Base-by-base conservation (phyloP, 176 grass and related monocot genomes). In the Leersia perrieri region DNA sequence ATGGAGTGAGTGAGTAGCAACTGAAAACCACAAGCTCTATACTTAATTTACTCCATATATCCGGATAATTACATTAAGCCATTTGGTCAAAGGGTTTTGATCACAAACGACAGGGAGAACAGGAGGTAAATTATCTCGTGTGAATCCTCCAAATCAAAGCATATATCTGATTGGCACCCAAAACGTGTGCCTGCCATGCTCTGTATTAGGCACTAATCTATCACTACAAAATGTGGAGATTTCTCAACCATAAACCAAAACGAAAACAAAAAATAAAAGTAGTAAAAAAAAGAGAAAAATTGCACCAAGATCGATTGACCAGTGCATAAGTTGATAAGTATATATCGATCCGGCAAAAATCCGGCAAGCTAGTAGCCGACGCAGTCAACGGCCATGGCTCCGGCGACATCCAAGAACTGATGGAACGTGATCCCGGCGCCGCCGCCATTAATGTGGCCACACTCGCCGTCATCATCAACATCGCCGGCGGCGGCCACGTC, bases 181-280 rank as follows among this genome's bases (percentile, higher is more conserved):
- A 47, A 83, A 68, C 60, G 66, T 29, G 47, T 68, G 41, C 1
- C 28, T 68, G 41, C 1, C 28, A 85, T 70, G 70, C 31, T 31
- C 61, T 75, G 53, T 58, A 53, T 40, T 61, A 84, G 51, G 87
- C 53, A 84, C 63, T 33, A 18, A 30, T 75, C 23, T 81, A 76
- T 4, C 28, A 5, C 77, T 81, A 89, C 77, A 81, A 81, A 89
- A 85, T 76, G 65, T 77, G 82, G 77, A 89, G 77, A 89, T 77
- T 66, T 72, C 28, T 89, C 82, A 72, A 66, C 32, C 20, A 16
- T 3, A 74, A 45, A 77, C 51, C 0, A 85, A 68, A 63, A 53
- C 22, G 16, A 65, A 67, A 42, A 33, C 66, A 68, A 78, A 32
- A 18, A 34, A 30, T 35, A 33, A 39, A 12, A 33, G 8, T 34